These are phyloP conservation scores for Tranzscheliella williamsii DNA, from an alignment of 1,284 basidiomycete species.

Conservation along the genomic window DNA sequence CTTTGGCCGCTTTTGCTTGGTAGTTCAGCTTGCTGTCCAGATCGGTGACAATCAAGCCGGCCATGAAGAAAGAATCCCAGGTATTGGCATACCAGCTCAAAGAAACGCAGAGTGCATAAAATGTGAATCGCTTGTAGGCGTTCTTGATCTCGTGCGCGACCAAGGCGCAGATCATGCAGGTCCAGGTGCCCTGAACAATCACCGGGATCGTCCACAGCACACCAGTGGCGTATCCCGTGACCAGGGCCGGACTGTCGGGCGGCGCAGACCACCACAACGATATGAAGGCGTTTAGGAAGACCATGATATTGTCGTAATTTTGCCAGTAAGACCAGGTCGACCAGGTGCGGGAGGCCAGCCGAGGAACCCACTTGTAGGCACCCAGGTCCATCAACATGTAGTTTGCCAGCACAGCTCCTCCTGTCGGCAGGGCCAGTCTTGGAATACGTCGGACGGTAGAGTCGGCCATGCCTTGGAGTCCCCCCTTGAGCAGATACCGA, in stretches of 20 bases:
- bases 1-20: slow-evolving; percentile 35
- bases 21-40: slow-evolving; percentile 52
- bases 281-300: slow-evolving; percentile 46
- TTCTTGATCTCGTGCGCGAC: slow-evolving; percentile 53
- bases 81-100: slow-evolving; percentile 51
- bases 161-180: slow-evolving; percentile 42
- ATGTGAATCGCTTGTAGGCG: slow-evolving; percentile 46
- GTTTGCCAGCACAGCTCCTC: slow-evolving; percentile 46
- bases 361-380: slow-evolving; percentile 51
- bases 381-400: slow-evolving; percentile 53
- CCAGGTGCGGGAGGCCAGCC: slow-evolving; percentile 49
- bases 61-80: slow-evolving; percentile 55
- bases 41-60: slow-evolving; percentile 50
- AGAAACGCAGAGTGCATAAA: slow-evolving; percentile 45
- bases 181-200: slow-evolving; percentile 52
- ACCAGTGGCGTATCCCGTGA: slow-evolving; percentile 51
- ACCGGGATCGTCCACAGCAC: slow-evolving; percentile 56
- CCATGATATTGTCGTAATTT: slow-evolving; percentile 49
- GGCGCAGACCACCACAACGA: slow-evolving; percentile 52
- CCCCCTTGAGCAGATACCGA: slow-evolving; percentile 49
- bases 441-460: slow-evolving; percentile 47
- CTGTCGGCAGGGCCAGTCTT: slow-evolving; percentile 46
- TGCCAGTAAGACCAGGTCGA: slow-evolving; percentile 54
- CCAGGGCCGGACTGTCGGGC: slow-evolving; percentile 38
- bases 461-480: slow-evolving; percentile 45